Evolutionary conservation across 176 grass and related monocot genomes (phyloP).

Genomic region (Lolium multiflorum): DNA sequence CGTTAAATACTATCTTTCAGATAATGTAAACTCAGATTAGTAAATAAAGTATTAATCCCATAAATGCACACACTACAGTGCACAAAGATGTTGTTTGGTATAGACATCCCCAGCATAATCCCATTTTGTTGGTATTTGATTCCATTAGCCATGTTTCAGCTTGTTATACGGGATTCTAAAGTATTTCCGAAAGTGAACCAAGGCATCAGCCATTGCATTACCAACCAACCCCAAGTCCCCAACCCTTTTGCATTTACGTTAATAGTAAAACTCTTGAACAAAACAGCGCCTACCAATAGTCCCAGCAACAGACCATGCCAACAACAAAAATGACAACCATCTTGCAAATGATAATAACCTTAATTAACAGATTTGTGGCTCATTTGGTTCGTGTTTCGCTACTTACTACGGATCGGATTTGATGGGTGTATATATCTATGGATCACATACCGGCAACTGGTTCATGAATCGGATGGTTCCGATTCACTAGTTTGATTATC

Average conservation of each 20-base stretch:
- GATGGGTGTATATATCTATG: no score
- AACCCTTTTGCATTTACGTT: not conserved
- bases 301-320: not conserved
- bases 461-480: no score
- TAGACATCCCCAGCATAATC: not conserved
- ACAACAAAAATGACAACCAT: not conserved
- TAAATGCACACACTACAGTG: not conserved
- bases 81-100: not conserved
- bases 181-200: not conserved
- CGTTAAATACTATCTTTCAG: not conserved
- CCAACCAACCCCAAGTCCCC: not conserved
- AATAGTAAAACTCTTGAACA: not conserved
- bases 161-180: not conserved
- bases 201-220: not conserved
- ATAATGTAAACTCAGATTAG: slow-evolving; percentile 9
- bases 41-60: not conserved
- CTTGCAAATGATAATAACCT: not conserved
- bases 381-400: not conserved
- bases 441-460: no score
- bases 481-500: not conserved
- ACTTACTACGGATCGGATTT: not conserved
- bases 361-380: not conserved
- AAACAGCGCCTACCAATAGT: slow-evolving; percentile 11
- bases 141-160: not conserved
- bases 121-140: not conserved